Base-by-base conservation (phyloP, 495 filamentous ascomycete species). In the Pseudevernia furfuracea region DNA sequence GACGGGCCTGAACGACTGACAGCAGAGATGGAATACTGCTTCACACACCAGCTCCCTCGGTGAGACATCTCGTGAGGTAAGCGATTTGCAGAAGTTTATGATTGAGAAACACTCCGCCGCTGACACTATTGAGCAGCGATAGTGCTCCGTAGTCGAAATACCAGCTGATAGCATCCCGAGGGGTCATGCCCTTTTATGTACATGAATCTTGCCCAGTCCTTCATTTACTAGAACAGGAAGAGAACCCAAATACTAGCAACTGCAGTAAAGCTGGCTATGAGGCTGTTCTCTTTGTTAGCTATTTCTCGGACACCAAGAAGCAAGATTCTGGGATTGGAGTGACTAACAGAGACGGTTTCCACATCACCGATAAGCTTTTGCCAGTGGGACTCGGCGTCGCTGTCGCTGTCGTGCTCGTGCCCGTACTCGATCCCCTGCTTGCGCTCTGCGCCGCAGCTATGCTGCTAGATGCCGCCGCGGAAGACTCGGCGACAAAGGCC, bases 401-500 rank as follows among this genome's bases (percentile, higher is more conserved):
- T 21, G 30, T 55, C 6, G 28, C 28, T 12, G 52, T 34, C 15
- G 9, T 53, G 25, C 49, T 19, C 14, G 9, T 53, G 25, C 49
- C 8, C 14, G 10, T 32, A 53, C 49, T 32, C 28, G 25, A 19
- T 53, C 14, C 4, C 19, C 4, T 7, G 14, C 49, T 49, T 28
- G 46, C 46, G 6, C n/a, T 32, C 25, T 7, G 32, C 28, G 49
- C 49, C 12, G 49, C 15, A 53, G 49, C 49, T 25, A 53, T 19
- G 25, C 25, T 53, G 11, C 49, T 53, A 0, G 49, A 53, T 3
- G 49, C 49, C 15, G 49, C 49, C 25, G 49, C 49, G 4, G 49
- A 53, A 53, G 49, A 53, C 49, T 32, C 49, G 25, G 49, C 49
- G 5, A 30, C 49, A 53, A 53, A 53, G 19, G 49, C 49, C 49